Evolutionary conservation across 1,284 basidiomycete genomes (phyloP).

Genomic region (Coriolopsis trogii): DNA sequence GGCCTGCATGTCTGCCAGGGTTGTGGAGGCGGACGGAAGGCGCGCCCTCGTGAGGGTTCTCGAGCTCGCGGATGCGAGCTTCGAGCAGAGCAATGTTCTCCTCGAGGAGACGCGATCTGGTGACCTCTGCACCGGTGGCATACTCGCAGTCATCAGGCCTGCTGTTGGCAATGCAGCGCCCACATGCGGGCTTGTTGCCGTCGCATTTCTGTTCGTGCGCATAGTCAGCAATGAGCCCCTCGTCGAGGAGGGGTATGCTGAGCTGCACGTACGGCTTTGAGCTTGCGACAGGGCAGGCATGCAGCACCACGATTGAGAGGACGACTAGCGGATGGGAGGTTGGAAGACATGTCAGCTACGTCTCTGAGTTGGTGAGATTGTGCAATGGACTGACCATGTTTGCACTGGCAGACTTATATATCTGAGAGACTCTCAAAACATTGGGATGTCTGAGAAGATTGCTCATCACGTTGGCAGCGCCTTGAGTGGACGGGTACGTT

Average conservation of each 20-base stretch:
- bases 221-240: background rate
- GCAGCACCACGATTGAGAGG: slow-evolving; percentile 22
- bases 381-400: slow-evolving; percentile 3
- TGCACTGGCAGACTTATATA: slow-evolving; percentile 15
- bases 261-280: slow-evolving; percentile 19
- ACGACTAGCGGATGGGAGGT: slow-evolving; percentile 5
- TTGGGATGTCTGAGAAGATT: slow-evolving; percentile 8
- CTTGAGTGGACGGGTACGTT: background rate
- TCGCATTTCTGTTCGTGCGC: slow-evolving; percentile 31
- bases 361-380: background rate
- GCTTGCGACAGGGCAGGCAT: slow-evolving; percentile 23
- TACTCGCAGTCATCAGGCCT: slow-evolving; percentile 35
- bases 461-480: slow-evolving; percentile 12
- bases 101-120: slow-evolving; percentile 32
- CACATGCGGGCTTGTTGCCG: slow-evolving; percentile 31
- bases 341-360: slow-evolving; percentile 13
- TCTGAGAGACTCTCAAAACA: background rate
- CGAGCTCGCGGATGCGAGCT: slow-evolving; percentile 32
- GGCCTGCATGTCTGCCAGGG: slow-evolving; percentile 7
- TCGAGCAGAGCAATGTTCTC: slow-evolving; percentile 35
- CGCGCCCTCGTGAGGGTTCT: slow-evolving; percentile 24
- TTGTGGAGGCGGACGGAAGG: slow-evolving; percentile 27
- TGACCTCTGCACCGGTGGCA: slow-evolving; percentile 30
- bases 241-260: background rate
- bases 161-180: slow-evolving; percentile 29